These are phyloP conservation scores for Homolaphlyctis polyrhiza DNA, from an alignment of 371 early-diverging fungal genomes.

Conservation along the genomic window DNA sequence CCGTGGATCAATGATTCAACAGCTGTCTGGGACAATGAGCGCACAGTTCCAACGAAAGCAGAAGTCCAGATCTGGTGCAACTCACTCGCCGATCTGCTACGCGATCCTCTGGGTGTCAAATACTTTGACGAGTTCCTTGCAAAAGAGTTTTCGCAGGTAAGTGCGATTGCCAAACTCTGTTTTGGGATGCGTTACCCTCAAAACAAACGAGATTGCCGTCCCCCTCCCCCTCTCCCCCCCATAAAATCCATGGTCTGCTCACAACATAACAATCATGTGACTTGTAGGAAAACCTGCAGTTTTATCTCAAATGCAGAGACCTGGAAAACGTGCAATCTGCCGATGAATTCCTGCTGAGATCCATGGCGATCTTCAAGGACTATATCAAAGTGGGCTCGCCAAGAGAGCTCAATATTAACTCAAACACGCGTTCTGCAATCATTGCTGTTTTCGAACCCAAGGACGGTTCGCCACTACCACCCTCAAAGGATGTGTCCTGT, in stretches of 20 bases:
- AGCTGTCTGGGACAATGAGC: neutral
- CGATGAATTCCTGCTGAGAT: constrained; percentile 16
- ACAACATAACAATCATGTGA: constrained; percentile 4
- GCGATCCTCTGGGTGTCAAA: constrained; percentile 29
- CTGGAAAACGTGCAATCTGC: constrained; percentile 17
- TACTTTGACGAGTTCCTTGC: constrained; percentile 22
- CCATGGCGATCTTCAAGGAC: constrained; percentile 20
- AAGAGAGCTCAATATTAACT: constrained; percentile 25
- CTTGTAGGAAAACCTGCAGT: constrained; percentile 25
- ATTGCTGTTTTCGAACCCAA: constrained; percentile 18
- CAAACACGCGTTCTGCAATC: constrained; percentile 14
- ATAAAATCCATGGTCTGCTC: neutral
- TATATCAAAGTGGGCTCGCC: constrained; percentile 25
- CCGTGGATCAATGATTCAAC: constrained; percentile 16
- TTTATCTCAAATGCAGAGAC: constrained; percentile 18
- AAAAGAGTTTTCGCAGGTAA: constrained; percentile 20
- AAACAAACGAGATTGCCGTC: neutral
- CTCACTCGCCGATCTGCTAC: constrained; percentile 23
- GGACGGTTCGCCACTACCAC: neutral
- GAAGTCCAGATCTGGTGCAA: constrained; percentile 26
- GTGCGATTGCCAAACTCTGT: neutral
- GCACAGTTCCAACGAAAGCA: constrained; percentile 4
- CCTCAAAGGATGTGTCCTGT: constrained; percentile 5
- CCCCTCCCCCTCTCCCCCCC: neutral
- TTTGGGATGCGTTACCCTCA: neutral